Conservation (phyloP, 768 basidiomycete species). For the Pleurotus citrinopileatus region DNA sequence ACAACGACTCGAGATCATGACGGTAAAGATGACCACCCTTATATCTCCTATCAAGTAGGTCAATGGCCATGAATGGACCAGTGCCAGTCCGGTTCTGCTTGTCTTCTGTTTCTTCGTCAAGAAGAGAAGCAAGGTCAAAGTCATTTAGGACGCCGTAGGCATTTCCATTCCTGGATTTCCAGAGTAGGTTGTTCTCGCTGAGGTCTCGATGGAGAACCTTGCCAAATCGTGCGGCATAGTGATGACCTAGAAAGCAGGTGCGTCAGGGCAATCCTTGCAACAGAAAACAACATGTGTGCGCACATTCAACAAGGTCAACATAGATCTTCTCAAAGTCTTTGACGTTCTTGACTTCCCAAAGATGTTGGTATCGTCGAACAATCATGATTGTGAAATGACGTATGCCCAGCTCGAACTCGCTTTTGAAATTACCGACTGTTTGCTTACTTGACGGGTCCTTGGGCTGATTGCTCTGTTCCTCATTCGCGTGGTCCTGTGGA, state of each 20-base stretch:
- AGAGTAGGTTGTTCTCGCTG: constrained; percentile 29
- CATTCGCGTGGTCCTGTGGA: too few relatives aligned
- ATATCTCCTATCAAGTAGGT: not conserved
- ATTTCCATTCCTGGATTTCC: not conserved
- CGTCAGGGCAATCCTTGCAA: not conserved
- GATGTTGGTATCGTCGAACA: constrained; percentile 16
- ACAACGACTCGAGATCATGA: not conserved
- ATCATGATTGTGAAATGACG: constrained; percentile 17
- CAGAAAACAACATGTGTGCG: constrained; percentile 3
- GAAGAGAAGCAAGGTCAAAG: not conserved
- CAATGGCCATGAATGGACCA: not conserved
- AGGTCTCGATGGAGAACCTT: constrained; percentile 27
- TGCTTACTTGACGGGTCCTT: constrained; percentile 8
- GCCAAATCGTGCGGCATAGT: constrained; percentile 17
- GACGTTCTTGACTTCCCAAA: constrained; percentile 19
- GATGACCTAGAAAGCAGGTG: constrained; percentile 19
- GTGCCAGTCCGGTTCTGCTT: not conserved
- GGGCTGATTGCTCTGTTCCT: not conserved
- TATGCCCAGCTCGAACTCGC: not conserved
- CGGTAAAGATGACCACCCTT: not conserved
- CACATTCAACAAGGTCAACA: constrained; percentile 29
- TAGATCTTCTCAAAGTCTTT: constrained; percentile 26
- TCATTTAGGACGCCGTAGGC: not conserved
- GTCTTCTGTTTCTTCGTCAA: not conserved
- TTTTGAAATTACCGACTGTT: not conserved